Conservation (phyloP, 371 early-diverging fungal species). For the Mucor piriformis region DNA sequence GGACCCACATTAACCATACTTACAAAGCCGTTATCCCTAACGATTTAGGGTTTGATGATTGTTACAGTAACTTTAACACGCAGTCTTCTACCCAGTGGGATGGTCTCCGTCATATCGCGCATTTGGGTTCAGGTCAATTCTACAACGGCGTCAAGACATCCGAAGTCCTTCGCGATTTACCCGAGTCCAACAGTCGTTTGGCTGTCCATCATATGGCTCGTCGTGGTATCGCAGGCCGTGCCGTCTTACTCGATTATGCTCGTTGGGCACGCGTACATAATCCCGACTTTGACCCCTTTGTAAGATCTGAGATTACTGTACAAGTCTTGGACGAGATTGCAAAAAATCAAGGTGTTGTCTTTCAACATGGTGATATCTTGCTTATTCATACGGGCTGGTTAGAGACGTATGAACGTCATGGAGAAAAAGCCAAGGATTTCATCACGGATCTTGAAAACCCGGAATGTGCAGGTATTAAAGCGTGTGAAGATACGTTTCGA, state of each 20-base stretch:
- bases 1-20: constrained; percentile 26
- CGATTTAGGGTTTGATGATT: constrained; percentile 36
- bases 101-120: constrained; percentile 43
- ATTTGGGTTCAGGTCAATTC: constrained; percentile 20
- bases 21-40: constrained; percentile 19
- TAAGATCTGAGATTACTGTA: constrained; percentile 35
- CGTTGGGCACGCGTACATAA: constrained; percentile 39
- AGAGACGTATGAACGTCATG: constrained; percentile 18
- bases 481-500: constrained; percentile 41
- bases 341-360: constrained; percentile 34
- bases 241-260: constrained; percentile 45
- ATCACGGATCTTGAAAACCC: constrained; percentile 22
- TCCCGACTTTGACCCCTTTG: constrained; percentile 34
- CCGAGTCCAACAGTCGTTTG: constrained; percentile 24
- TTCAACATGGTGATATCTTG: constrained; percentile 46
- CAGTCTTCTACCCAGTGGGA: constrained; percentile 51
- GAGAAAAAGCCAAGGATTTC: constrained; percentile 7
- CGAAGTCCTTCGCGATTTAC: constrained; percentile 19
- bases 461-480: constrained; percentile 36
- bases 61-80: constrained; percentile 42
- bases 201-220: constrained; percentile 51
- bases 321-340: constrained; percentile 42
- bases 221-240: constrained; percentile 49
- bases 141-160: constrained; percentile 36
- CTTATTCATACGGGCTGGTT: constrained; percentile 49